phyloP scores from a whole-genome alignment of 1,284 basidiomycete genomes.

The Puccinia triticina region DNA sequence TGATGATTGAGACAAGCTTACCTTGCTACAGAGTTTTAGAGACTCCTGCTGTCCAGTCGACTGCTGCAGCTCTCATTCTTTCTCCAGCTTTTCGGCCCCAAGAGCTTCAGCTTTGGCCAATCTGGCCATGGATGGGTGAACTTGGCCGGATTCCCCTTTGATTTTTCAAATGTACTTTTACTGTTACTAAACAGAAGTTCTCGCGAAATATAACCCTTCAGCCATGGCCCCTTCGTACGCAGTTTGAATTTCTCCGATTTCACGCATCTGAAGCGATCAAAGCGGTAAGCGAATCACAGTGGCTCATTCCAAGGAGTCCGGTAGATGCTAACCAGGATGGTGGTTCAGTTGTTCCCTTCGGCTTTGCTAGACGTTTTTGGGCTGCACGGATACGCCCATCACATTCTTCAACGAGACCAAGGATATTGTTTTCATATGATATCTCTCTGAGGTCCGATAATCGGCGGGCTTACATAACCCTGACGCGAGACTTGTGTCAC shows the following conservation, averaged over 20 bases:
- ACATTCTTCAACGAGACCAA: conserved; percentile 95
- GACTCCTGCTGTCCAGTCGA: conserved; percentile 65
- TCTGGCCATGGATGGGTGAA: conserved; percentile 97
- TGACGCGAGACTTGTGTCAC: too few relatives aligned
- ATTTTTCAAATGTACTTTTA: conserved; percentile 49
- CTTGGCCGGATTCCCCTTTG: conserved; percentile 88
- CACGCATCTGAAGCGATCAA: conserved; percentile 75
- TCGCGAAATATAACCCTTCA: conserved; percentile 67
- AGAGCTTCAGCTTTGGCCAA: conserved; percentile 95
- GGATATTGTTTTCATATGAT: conserved; percentile 95
- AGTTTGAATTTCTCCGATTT: conserved; percentile 98
- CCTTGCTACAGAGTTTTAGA: neutral
- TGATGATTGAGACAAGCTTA: neutral
- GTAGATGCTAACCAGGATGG: conserved; percentile 74
- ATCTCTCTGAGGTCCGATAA: too few relatives aligned
- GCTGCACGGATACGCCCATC: conserved; percentile 92
- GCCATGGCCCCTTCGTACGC: conserved; percentile 97
- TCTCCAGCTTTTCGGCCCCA: conserved; percentile 92
- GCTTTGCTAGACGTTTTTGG: conserved; percentile 94
- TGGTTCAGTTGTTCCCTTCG: conserved; percentile 99
- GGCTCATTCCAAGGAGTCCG: neutral
- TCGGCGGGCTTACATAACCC: too few relatives aligned
- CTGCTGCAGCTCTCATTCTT: conserved; percentile 95
- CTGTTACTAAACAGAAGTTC: neutral
- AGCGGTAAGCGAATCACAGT: neutral